Base-by-base conservation (phyloP, 208 protist species). In the Balamuthia mandrillaris region DNA sequence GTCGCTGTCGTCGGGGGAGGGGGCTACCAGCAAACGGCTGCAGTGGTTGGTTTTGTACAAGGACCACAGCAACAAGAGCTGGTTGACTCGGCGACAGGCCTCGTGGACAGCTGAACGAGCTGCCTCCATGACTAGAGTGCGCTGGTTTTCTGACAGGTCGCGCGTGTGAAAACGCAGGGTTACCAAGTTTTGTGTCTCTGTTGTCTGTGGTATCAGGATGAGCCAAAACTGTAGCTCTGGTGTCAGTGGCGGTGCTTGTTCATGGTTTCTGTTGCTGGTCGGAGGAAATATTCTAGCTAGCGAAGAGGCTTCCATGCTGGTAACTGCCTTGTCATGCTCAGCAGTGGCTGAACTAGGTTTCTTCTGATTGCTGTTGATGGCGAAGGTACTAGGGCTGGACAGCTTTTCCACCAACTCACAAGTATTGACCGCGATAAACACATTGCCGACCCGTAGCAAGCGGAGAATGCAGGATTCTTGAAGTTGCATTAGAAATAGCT, bases 1-100 rank as follows among this genome's bases (percentile, higher is more conserved):
- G 75, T 31, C 52, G 52, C 24, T 24, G 42, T 66, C 16, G 39
- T 51, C 24, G 42, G 75, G 18, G 41, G 75, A 2, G 35, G 6
- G 35, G 42, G 47, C 18, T 10, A 39, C 31, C n/a, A 83, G 37
- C 5, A 83, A 44, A 14, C 54, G 54, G 5, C 41, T 56, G n/a
- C 75, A 83, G 41, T 83, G 75, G 16, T 49, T 68, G 16, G 75
- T 83, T 27, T 83, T 83, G 52, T 83, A 56, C n/a, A 83, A 27
- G 6, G 75, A 83, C 6, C 18, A 70, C 6, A 21, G 56, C 33
- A 29, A 63, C 16, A 6, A 6, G 14, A 7, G 10, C 56, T 35
- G 56, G n/a, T 21, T 41, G n/a, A 56, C 39, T 6, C 37, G n/a
- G n/a, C n/a, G n/a, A 54, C 35, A 27, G 0, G 44, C 9, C n/a